Evolutionary conservation across 169 alveolate species (phyloP).

Genomic region (Ichthyophthirius multifiliis): DNA sequence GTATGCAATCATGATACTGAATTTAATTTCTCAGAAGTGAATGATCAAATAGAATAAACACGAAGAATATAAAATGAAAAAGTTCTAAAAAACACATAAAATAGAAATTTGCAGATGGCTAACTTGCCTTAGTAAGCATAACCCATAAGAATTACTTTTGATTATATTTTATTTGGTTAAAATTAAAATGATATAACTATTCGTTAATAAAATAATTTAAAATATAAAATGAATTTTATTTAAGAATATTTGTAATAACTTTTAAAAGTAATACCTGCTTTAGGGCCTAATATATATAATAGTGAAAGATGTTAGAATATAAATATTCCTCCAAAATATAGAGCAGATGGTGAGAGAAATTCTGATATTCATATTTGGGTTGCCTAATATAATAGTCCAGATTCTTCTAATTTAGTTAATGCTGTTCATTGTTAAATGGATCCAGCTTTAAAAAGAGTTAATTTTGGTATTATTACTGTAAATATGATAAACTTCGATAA

Average conservation of each 20-base stretch:
- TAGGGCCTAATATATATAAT: neutral
- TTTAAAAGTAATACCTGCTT: neutral
- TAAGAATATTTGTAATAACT: neutral
- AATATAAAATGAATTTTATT: neutral
- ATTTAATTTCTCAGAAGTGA: no score
- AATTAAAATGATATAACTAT: neutral
- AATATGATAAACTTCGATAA: neutral
- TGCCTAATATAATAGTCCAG: neutral
- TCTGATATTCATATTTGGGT: conserved; percentile 3
- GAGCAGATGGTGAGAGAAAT: neutral
- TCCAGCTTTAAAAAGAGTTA: neutral
- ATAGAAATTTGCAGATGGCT: no score
- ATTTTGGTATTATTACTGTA: neutral
- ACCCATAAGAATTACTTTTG: neutral
- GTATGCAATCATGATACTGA: no score
- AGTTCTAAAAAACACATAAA: no score
- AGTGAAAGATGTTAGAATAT: neutral
- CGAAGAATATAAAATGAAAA: no score
- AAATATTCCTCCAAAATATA: neutral
- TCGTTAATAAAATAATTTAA: neutral
- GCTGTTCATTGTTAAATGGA: neutral
- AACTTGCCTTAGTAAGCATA: no score
- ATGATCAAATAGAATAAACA: no score
- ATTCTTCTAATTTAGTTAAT: neutral
- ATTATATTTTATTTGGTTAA: neutral